These are phyloP conservation scores for Hibiscus mutabilis DNA, from an alignment of 345 rosid genomes.

Conservation along the genomic window DNA sequence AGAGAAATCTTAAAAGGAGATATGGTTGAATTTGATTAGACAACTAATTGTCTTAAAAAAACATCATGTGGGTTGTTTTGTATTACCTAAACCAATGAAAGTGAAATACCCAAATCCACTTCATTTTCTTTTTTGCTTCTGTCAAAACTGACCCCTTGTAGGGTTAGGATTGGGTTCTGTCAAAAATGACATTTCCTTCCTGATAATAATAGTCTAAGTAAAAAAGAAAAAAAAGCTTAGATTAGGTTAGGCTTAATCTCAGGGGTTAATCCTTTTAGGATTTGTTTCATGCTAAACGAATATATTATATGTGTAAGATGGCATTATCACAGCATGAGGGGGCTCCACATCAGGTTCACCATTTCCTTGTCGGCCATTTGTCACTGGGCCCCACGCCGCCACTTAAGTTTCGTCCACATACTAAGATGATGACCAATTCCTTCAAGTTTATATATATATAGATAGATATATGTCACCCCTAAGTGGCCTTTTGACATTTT, in stretches of 20 bases:
- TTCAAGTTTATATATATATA: not conserved
- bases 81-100: not conserved
- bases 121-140: not conserved
- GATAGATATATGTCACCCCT: not conserved
- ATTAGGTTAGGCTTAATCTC: constrained; percentile 20
- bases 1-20: constrained; percentile 31
- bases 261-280: constrained; percentile 19
- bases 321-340: constrained; percentile 13
- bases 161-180: constrained; percentile 12
- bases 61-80: constrained; percentile 3
- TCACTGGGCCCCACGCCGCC: not conserved
- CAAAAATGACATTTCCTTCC: constrained; percentile 7
- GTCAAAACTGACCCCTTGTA: not conserved
- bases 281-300: constrained; percentile 22
- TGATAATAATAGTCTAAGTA: not conserved
- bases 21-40: constrained; percentile 28
- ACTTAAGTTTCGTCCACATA: constrained; percentile 8
- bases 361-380: constrained; percentile 41
- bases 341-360: constrained; percentile 30
- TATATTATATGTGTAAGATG: constrained; percentile 4
- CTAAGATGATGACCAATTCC: not conserved
- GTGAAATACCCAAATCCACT: constrained; percentile 1
- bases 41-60: constrained; percentile 10
- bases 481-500: not conserved
- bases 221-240: not conserved